Evolutionary conservation across 2,329 filamentous ascomycete genomes (phyloP).

Genomic region (Ophiostoma perfectum): DNA sequence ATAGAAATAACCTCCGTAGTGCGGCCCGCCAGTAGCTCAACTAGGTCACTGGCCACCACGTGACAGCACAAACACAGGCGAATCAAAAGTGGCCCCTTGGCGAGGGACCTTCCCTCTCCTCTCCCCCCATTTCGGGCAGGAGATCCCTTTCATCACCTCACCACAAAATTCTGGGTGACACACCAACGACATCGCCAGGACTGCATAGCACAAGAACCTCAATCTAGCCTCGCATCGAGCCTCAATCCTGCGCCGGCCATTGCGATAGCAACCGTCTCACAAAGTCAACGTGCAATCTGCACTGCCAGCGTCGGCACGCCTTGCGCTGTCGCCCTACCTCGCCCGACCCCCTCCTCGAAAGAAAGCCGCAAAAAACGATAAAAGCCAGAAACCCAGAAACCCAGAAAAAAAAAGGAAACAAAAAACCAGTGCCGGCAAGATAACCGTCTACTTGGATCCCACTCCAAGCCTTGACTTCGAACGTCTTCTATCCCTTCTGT

Average conservation of each 20-base stretch:
- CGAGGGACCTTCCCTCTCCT: background rate
- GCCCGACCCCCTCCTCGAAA: constrained; percentile 1
- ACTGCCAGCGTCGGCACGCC: background rate
- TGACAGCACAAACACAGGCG: constrained; percentile 10
- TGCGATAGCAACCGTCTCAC: background rate
- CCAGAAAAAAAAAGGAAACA: constrained; percentile 1
- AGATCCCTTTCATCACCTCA: background rate
- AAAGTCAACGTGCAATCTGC: background rate
- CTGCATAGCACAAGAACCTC: background rate
- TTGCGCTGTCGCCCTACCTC: constrained; percentile 1
- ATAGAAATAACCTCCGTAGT: background rate
- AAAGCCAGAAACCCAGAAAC: background rate
- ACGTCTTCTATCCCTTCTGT: background rate
- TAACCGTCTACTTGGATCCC: no score
- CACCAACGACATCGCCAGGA: background rate
- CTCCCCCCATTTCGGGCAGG: constrained; percentile 14
- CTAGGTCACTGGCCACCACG: constrained; percentile 4
- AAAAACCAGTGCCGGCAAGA: background rate
- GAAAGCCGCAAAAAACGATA: background rate
- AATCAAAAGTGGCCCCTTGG: constrained; percentile 13
- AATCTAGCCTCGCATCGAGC: background rate
- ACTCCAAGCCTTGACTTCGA: no score
- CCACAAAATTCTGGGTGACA: background rate
- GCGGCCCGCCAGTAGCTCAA: background rate
- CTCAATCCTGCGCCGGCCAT: background rate